Base-by-base conservation (phyloP, 805 yeast genomes). In the Zygotorulaspora chibaensis region DNA sequence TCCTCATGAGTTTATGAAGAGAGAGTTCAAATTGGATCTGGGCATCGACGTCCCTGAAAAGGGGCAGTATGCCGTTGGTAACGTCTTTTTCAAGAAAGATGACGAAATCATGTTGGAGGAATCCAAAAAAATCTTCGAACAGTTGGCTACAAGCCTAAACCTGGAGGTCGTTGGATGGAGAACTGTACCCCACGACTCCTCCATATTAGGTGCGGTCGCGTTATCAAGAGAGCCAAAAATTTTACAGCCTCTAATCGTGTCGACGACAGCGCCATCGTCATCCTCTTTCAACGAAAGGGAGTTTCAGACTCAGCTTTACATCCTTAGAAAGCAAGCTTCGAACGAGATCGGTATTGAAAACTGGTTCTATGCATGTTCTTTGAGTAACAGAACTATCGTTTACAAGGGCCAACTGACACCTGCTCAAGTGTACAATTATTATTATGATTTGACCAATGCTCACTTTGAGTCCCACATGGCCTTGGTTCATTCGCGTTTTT, bases 351-450 rank as follows among this genome's bases (percentile, higher is more conserved):
- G 97, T 16, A 73, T 90, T 55, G 95, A 90, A 72, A 90, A 91
- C 68, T 91, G 98, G 97, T 91, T 91, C 71, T 91, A 91, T 74
- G 88, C 90, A 56, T 90, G 96, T 71, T 91, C 98, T 5, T 73
- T 91, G 50, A 83, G 93, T 45, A 84, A 84, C 69, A 83, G 81
- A 63, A 84, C 89, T 65, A 91, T 91, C 58, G 97, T 93, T 45
- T 91, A 91, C 77, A 91, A 91, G 72, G 99, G 99, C 58, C 99
- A 93, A 72, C 78, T 91, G 61, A 95, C 96, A 12, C 99, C 99
- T 35, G 83, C 85, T 47, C 99, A 91, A 71, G 98, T 91, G 30
- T 93, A 90, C 73, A 81, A 85, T 57, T 91, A 93, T 72, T 91
- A 90, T 73, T 89, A 87, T 65, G 99, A 91, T 69, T 77, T 91